Percentiles rank a stretch among this genome's conserved stretches.
These are phyloP conservation scores for Trichoderma parareesei DNA, from an alignment of 495 filamentous ascomycete species.

Conservation along the genomic window DNA sequence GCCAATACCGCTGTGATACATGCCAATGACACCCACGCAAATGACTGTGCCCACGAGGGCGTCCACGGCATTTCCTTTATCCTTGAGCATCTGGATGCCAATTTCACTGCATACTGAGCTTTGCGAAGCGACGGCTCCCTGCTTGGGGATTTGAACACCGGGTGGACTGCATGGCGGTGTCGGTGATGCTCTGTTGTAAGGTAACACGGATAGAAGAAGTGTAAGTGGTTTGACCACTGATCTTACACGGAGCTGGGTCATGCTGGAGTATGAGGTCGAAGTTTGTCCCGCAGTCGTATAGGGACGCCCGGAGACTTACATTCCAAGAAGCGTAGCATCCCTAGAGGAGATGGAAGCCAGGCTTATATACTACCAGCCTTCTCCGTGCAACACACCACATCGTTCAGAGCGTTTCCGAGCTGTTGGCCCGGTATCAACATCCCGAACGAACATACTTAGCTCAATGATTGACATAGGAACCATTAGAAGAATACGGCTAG, in stretches of 20 bases:
- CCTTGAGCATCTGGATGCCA: conserved; percentile 55
- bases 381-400: neutral
- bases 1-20: conserved; percentile 72
- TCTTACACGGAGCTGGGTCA: neutral
- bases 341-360: neutral
- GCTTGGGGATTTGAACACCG: conserved; percentile 16
- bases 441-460: too few relatives aligned
- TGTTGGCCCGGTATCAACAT: neutral
- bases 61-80: conserved; percentile 62
- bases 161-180: conserved; percentile 1
- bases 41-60: conserved; percentile 50
- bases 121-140: conserved; percentile 67
- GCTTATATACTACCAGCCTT: neutral
- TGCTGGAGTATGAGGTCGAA: neutral
- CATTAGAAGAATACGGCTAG: neutral
- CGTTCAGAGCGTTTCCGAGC: neutral
- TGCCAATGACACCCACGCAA: conserved; percentile 55
- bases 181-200: neutral
- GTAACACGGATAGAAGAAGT: neutral
- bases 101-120: conserved; percentile 59
- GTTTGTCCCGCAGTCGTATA: too few relatives aligned
- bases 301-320: too few relatives aligned
- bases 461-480: neutral
- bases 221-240: neutral
- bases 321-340: neutral